Percentiles rank a stretch among this genome's conserved stretches.
phyloP scores from a whole-genome alignment of 495 filamentous ascomycete genomes.

The Acidiella bohemica region DNA sequence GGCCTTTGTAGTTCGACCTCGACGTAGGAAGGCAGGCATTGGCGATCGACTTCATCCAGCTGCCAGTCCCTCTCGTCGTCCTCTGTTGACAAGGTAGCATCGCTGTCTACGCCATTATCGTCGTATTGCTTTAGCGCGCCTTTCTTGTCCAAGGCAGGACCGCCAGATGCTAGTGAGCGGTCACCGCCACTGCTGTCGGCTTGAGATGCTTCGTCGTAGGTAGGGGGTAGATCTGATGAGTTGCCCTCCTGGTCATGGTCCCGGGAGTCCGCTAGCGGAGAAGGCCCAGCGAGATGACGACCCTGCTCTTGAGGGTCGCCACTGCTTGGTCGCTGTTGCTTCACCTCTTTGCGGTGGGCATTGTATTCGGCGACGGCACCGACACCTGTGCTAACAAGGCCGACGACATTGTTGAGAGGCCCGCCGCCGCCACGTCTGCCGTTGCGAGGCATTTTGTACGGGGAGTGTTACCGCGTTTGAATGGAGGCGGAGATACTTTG shows the following conservation, averaged over 20 bases:
- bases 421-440: conserved; percentile 1
- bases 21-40: not conserved
- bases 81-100: conserved; percentile 17
- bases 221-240: conserved; percentile 18
- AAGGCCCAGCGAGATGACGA: not conserved
- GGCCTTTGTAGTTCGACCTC: conserved; percentile 2
- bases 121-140: conserved; percentile 2
- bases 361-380: conserved; percentile 37
- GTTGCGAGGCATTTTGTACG: conserved; percentile 1
- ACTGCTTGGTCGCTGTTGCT: conserved; percentile 26
- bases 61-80: conserved; percentile 38
- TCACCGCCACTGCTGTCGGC: conserved; percentile 1
- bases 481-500: no score
- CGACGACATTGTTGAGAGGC: conserved; percentile 10
- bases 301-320: conserved; percentile 6
- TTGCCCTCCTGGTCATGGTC: not conserved
- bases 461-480: not conserved
- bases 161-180: conserved; percentile 10
- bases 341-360: conserved; percentile 29
- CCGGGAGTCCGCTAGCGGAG: not conserved
- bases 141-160: conserved; percentile 16
- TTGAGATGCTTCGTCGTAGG: conserved; percentile 18
- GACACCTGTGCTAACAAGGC: conserved; percentile 32
- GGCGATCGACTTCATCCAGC: conserved; percentile 34
- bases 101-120: conserved; percentile 6